Evolutionary conservation across 306 rosid species (phyloP).

Genomic region (Sphenostylis stenocarpa): DNA sequence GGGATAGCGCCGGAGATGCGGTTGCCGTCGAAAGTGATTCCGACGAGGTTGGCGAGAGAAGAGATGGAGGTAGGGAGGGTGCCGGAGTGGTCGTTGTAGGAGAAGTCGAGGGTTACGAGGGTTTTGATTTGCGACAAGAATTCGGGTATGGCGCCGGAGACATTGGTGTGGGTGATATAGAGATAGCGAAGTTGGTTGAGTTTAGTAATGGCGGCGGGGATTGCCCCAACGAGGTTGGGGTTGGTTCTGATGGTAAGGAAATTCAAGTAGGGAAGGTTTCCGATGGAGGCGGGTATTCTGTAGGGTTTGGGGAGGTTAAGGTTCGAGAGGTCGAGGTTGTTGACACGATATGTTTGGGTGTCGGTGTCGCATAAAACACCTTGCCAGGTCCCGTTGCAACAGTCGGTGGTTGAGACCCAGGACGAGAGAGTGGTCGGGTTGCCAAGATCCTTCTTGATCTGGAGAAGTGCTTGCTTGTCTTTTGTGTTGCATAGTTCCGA

Average conservation of each 20-base stretch:
- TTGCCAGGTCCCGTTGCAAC: slow-evolving; percentile 20
- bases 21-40: slow-evolving; percentile 29
- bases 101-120: slow-evolving; percentile 21
- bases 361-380: slow-evolving; percentile 32
- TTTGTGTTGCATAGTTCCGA: slow-evolving; percentile 30
- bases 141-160: slow-evolving; percentile 27
- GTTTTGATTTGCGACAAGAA: slow-evolving; percentile 26
- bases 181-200: slow-evolving; percentile 18
- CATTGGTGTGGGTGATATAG: slow-evolving; percentile 4
- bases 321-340: not conserved
- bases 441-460: slow-evolving; percentile 20
- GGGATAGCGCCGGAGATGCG: slow-evolving; percentile 28
- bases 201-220: not conserved
- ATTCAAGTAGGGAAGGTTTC: not conserved
- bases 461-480: slow-evolving; percentile 28
- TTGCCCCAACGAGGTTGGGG: slow-evolving; percentile 24
- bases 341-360: slow-evolving; percentile 32
- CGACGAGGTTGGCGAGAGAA: slow-evolving; percentile 29
- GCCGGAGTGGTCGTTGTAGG: slow-evolving; percentile 35
- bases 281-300: slow-evolving; percentile 8
- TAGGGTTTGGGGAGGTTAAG: not conserved
- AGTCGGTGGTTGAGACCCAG: slow-evolving; percentile 25
- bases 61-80: slow-evolving; percentile 12
- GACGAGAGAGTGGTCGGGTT: slow-evolving; percentile 34
- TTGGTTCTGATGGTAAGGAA: not conserved